phyloP scores from a whole-genome alignment of 805 yeast species.

The Scheffersomyces amazonensis region DNA sequence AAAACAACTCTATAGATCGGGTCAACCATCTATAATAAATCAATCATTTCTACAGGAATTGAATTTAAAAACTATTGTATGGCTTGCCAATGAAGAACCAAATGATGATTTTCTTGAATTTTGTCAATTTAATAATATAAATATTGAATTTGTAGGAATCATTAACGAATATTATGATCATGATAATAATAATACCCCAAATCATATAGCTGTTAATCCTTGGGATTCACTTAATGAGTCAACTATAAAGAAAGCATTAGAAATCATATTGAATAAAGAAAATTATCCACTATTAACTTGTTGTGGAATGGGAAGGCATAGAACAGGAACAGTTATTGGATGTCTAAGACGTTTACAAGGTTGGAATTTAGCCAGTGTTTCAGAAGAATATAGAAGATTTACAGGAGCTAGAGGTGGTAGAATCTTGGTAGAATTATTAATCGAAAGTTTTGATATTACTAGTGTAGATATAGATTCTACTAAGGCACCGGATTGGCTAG shows the following conservation, averaged over 20 bases:
- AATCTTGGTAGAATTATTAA: slow-evolving; percentile 83
- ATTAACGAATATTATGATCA: slow-evolving; percentile 55
- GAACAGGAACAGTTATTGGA: slow-evolving; percentile 96
- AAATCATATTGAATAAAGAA: slow-evolving; percentile 66
- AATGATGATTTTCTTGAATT: slow-evolving; percentile 82
- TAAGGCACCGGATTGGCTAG: slow-evolving; percentile 21
- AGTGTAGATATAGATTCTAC: slow-evolving; percentile 31
- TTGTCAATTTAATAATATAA: slow-evolving; percentile 68
- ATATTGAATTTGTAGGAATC: slow-evolving; percentile 78
- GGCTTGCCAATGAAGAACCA: slow-evolving; percentile 97
- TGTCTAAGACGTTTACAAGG: slow-evolving; percentile 89
- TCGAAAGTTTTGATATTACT: slow-evolving; percentile 54
- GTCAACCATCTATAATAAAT: slow-evolving; percentile 93
- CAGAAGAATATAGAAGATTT: slow-evolving; percentile 91
- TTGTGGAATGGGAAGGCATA: slow-evolving; percentile 97
- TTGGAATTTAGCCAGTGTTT: slow-evolving; percentile 91
- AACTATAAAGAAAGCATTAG: slow-evolving; percentile 75
- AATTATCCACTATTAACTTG: slow-evolving; percentile 86
- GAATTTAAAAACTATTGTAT: slow-evolving; percentile 73
- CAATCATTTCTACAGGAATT: slow-evolving; percentile 79
- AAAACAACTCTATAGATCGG: slow-evolving; percentile 78
- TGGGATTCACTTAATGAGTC: slow-evolving; percentile 94
- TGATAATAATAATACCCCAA: slow-evolving; percentile 14
- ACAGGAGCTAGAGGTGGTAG: slow-evolving; percentile 93
- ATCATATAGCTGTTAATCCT: slow-evolving; percentile 55